phyloP scores from a whole-genome alignment of 805 yeast species.

The Lachancea fermentati region DNA sequence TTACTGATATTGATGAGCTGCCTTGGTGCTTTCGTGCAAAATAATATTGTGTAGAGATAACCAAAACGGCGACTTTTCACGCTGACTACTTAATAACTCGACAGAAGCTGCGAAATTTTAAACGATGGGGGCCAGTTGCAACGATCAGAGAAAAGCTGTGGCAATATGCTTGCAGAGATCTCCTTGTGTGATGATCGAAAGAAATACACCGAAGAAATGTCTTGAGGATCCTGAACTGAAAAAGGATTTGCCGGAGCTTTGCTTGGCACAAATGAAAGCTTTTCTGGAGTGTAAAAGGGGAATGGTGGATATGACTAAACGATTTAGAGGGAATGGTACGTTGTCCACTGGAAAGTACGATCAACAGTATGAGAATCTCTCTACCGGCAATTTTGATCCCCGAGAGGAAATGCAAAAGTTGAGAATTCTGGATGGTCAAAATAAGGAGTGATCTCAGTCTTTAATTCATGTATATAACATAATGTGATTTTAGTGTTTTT shows the following conservation, averaged over 20 bases:
- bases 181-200: constrained; percentile 87
- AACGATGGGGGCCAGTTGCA: constrained; percentile 80
- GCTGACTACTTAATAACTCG: too few species aligned
- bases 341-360: constrained; percentile 89
- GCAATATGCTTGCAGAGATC: constrained; percentile 94
- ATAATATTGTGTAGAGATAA: too few species aligned
- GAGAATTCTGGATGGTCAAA: constrained; percentile 50
- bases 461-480: neutral
- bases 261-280: constrained; percentile 77
- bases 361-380: constrained; percentile 73
- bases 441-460: constrained; percentile 28
- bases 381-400: constrained; percentile 78
- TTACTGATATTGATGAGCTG: neutral
- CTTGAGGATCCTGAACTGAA: constrained; percentile 72
- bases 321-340: constrained; percentile 92
- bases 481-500: too few species aligned
- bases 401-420: constrained; percentile 73
- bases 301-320: constrained; percentile 81
- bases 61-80: too few species aligned
- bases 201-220: constrained; percentile 88
- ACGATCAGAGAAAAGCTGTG: constrained; percentile 90
- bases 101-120: too few species aligned
- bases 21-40: too few species aligned
- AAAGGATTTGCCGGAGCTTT: constrained; percentile 76
- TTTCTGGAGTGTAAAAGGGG: constrained; percentile 90